Evolutionary conservation across 495 filamentous ascomycete genomes (phyloP).

Genomic region (Talaromyces nanjingensis): DNA sequence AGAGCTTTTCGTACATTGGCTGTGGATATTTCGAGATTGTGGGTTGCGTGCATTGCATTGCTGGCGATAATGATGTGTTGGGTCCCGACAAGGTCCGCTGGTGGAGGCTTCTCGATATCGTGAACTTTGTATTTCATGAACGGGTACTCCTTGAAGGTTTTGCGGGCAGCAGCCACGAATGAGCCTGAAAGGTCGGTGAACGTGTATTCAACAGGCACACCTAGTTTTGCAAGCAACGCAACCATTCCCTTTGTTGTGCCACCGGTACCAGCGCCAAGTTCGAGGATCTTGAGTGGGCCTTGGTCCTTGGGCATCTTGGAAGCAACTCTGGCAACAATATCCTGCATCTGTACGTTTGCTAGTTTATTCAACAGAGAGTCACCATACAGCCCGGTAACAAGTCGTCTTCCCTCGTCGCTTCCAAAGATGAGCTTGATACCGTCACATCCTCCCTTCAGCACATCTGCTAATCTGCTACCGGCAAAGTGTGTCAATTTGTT

Average conservation of each 20-base stretch:
- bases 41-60: constrained; percentile 45
- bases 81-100: constrained; percentile 24
- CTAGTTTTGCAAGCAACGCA: constrained; percentile 25
- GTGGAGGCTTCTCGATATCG: constrained; percentile 38
- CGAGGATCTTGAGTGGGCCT: constrained; percentile 31
- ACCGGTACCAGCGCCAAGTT: constrained; percentile 41
- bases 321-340: constrained; percentile 30
- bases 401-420: constrained; percentile 33
- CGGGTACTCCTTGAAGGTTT: constrained; percentile 30
- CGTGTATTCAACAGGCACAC: constrained; percentile 39
- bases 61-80: constrained; percentile 43
- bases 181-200: constrained; percentile 42
- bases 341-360: constrained; percentile 35
- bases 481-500: constrained; percentile 37
- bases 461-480: constrained; percentile 33
- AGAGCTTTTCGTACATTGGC: constrained; percentile 27
- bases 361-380: constrained; percentile 35
- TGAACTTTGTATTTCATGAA: constrained; percentile 37
- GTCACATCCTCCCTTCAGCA: constrained; percentile 35
- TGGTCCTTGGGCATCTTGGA: constrained; percentile 15
- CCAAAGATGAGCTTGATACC: constrained; percentile 42
- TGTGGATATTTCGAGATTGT: constrained; percentile 22
- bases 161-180: constrained; percentile 32
- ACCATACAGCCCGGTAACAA: constrained; percentile 39
- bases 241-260: constrained; percentile 34